Percentiles rank a stretch among this genome's conserved stretches.
Evolutionary conservation across 805 yeast genomes (phyloP).

Genomic region (Candida germanica): DNA sequence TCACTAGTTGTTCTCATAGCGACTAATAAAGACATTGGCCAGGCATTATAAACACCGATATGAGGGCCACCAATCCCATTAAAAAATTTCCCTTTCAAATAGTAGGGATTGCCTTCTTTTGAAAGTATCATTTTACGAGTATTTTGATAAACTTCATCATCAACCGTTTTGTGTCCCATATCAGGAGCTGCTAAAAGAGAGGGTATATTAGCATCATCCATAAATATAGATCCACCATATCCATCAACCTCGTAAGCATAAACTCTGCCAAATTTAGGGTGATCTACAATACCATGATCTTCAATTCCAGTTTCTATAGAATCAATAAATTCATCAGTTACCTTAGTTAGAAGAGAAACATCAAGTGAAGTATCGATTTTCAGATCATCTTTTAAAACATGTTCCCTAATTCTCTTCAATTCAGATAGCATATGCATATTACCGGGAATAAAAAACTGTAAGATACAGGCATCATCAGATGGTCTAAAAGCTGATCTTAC

Average conservation of each 20-base stretch:
- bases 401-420: constrained; percentile 33
- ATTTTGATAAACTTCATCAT: constrained; percentile 66
- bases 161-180: constrained; percentile 53
- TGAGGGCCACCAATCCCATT: constrained; percentile 92
- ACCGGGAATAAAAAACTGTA: constrained; percentile 80
- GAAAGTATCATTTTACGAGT: constrained; percentile 75
- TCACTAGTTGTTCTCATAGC: constrained; percentile 71
- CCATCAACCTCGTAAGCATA: constrained; percentile 91
- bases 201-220: constrained; percentile 93
- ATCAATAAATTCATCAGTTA: constrained; percentile 35
- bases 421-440: constrained; percentile 75
- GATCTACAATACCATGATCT: constrained; percentile 62
- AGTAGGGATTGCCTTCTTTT: constrained; percentile 76
- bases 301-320: constrained; percentile 54
- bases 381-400: constrained; percentile 18
- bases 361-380: constrained; percentile 4
- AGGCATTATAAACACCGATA: constrained; percentile 72
- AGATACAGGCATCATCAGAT: constrained; percentile 81
- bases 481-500: constrained; percentile 85
- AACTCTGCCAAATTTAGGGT: constrained; percentile 69
- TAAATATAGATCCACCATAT: constrained; percentile 64
- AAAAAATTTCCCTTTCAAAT: constrained; percentile 56
- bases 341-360: constrained; percentile 14
- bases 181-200: constrained; percentile 79
- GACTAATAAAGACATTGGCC: constrained; percentile 87